Evolutionary conservation across 768 basidiomycete species (phyloP).

Genomic region (Leccinum incarnatum): DNA sequence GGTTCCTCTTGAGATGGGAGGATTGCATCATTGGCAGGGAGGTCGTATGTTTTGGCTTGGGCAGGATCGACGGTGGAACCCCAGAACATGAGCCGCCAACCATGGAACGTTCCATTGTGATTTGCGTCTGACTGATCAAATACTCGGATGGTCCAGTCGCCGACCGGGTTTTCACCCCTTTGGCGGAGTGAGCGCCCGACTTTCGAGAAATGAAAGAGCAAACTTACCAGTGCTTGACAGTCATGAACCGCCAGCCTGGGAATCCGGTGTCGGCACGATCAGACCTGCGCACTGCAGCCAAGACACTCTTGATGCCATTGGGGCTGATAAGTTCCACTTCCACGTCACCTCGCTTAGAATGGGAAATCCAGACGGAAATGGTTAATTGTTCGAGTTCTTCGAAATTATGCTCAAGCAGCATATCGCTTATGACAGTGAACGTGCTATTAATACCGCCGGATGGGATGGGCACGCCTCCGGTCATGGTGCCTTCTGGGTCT

Average conservation of each 20-base stretch:
- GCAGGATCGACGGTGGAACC: constrained; percentile 78
- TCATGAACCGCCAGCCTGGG: constrained; percentile 98
- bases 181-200: constrained; percentile 12
- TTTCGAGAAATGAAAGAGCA: background rate
- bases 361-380: constrained; percentile 90
- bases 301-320: constrained; percentile 76
- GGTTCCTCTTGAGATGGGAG: constrained; percentile 47
- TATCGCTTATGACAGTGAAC: constrained; percentile 62
- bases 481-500: constrained; percentile 43
- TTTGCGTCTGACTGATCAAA: constrained; percentile 68
- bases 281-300: constrained; percentile 66
- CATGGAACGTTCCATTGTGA: constrained; percentile 69
- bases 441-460: constrained; percentile 61
- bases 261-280: constrained; percentile 71
- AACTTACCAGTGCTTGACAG: constrained; percentile 89
- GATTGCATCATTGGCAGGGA: constrained; percentile 50
- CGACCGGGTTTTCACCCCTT: constrained; percentile 92
- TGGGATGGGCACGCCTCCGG: constrained; percentile 65
- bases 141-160: constrained; percentile 87
- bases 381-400: constrained; percentile 92
- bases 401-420: constrained; percentile 72
- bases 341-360: constrained; percentile 83
- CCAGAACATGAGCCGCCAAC: constrained; percentile 93
- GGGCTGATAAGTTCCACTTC: constrained; percentile 90
- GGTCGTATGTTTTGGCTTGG: constrained; percentile 58